Conservation (phyloP, 495 filamentous ascomycete species). For the Aspergillus avenaceus region DNA sequence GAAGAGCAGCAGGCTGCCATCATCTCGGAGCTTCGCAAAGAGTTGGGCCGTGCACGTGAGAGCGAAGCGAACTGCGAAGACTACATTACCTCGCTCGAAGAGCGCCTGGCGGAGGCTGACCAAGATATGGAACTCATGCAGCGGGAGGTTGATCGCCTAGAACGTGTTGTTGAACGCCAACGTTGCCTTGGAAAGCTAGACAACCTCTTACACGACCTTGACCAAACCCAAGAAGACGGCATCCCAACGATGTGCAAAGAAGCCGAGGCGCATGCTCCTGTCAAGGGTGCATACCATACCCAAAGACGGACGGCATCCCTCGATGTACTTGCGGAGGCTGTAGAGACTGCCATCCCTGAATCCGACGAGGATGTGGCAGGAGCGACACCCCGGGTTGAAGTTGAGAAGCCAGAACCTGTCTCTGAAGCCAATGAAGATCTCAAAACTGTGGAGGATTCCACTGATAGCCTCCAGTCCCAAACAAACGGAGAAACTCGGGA, state of each 20-base stretch:
- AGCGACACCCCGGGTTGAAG: slow-evolving; percentile 40
- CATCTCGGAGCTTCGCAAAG: slow-evolving; percentile 82
- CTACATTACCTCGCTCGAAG: slow-evolving; percentile 95
- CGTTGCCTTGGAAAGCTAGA: slow-evolving; percentile 93
- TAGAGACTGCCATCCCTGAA: slow-evolving; percentile 50
- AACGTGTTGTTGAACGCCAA: slow-evolving; percentile 94
- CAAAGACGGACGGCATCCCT: slow-evolving; percentile 38
- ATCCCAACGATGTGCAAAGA: slow-evolving; percentile 32
- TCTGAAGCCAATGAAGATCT: slow-evolving; percentile 26
- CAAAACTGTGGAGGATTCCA: slow-evolving; percentile 28
- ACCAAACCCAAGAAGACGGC: slow-evolving; percentile 68
- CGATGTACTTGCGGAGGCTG: slow-evolving; percentile 47
- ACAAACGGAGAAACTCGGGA: slow-evolving; percentile 3
- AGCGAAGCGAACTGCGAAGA: slow-evolving; percentile 87
- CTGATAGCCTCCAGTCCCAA: slow-evolving; percentile 24
- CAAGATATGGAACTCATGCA: slow-evolving; percentile 97
- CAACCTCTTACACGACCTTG: slow-evolving; percentile 83
- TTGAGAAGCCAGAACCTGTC: slow-evolving; percentile 30
- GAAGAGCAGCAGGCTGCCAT: slow-evolving; percentile 89
- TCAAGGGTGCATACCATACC: slow-evolving; percentile 17
- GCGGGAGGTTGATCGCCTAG: slow-evolving; percentile 87
- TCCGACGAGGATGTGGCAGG: slow-evolving; percentile 50
- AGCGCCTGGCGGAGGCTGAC: slow-evolving; percentile 90
- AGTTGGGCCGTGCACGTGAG: slow-evolving; percentile 83
- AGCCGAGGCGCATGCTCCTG: slow-evolving; percentile 13